These are phyloP conservation scores for Lyophyllum decastes DNA, from an alignment of 768 basidiomycete species.

Conservation along the genomic window DNA sequence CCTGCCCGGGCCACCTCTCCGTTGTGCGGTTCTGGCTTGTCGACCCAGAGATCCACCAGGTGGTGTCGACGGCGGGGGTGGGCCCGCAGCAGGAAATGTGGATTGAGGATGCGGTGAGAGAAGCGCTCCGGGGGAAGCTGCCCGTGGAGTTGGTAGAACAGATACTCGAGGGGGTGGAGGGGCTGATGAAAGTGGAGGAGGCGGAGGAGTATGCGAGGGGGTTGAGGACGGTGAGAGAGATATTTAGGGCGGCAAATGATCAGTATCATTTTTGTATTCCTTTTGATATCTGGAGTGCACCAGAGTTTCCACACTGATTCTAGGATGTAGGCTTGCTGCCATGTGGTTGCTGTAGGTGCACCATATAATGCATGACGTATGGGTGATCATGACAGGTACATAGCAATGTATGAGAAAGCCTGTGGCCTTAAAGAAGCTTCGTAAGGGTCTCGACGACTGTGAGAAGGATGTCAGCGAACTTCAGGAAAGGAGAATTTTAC, in stretches of 20 bases:
- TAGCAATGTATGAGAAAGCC: no score
- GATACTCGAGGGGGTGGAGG: constrained; percentile 38
- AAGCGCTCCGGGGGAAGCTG: constrained; percentile 33
- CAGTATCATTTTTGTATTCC: constrained; percentile 50
- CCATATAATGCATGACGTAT: neutral
- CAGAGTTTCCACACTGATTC: constrained; percentile 7
- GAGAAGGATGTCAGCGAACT: no score
- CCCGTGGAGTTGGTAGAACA: constrained; percentile 46
- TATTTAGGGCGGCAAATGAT: constrained; percentile 41
- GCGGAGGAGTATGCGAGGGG: constrained; percentile 31
- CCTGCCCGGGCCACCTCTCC: constrained; percentile 42
- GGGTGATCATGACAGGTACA: neutral
- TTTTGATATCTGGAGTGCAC: constrained; percentile 47
- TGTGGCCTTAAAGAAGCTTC: no score
- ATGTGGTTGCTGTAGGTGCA: neutral
- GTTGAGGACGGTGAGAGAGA: constrained; percentile 33
- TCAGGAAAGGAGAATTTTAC: no score
- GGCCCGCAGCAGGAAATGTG: constrained; percentile 50
- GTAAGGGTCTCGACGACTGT: no score
- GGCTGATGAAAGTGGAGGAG: constrained; percentile 39
- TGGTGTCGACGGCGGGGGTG: constrained; percentile 44
- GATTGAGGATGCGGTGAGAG: constrained; percentile 38
- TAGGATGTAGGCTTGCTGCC: neutral
- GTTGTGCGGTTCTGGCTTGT: constrained; percentile 50
- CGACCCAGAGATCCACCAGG: constrained; percentile 41